Evolutionary conservation across 768 basidiomycete genomes (phyloP), one percentile per base, ranked within the genome.

Genomic region (Clitopilus passeckerianus): DNA sequence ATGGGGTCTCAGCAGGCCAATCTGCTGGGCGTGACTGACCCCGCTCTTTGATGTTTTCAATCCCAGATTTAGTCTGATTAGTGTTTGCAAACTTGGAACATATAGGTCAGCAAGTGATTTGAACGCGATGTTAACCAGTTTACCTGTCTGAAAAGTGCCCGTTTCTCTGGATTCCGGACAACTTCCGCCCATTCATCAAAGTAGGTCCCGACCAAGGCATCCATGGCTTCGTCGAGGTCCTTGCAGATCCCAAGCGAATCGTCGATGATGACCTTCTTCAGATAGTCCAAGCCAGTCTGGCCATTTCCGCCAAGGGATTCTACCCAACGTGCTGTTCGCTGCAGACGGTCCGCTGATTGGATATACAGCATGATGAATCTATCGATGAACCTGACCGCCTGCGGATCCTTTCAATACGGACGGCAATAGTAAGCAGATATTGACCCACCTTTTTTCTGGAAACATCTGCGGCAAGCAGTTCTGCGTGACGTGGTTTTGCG

Each of bases 321-420:
- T 5, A 90, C 71, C 89, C 89, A 91, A 9, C 86, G 75, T 0
- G 89, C 87, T 0, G 89, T 91, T 5, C 89, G 81, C 72, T 83
- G 82, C 12, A 91, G 76, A 61, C 77, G 80, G 68, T 91, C 89
- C 4, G 89, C 89, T 0, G 89, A 86, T 63, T 79, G 80, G 65
- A 91, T 90, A 68, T 90, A 91, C 59, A 80, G 83, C 70, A 82
- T 82, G 2, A 87, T 66, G 73, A 83, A 90, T 33, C 87, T 76
- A 67, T 90, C 88, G 41, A 88, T 74, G 57, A 87, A 81, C 16
- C 76, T 75, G 43, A 87, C 66, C 18, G 86, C 87, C 61, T 83
- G 76, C n/a, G 80, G 77, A 0, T 33, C 46, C 34, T 14, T 16
- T 59, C 20, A 41, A 27, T 54, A 59, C 27, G n/a, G 23, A 53